These are phyloP conservation scores for Globisporangium nagaii DNA, from an alignment of 352 stramenopile species.

Conservation along the genomic window DNA sequence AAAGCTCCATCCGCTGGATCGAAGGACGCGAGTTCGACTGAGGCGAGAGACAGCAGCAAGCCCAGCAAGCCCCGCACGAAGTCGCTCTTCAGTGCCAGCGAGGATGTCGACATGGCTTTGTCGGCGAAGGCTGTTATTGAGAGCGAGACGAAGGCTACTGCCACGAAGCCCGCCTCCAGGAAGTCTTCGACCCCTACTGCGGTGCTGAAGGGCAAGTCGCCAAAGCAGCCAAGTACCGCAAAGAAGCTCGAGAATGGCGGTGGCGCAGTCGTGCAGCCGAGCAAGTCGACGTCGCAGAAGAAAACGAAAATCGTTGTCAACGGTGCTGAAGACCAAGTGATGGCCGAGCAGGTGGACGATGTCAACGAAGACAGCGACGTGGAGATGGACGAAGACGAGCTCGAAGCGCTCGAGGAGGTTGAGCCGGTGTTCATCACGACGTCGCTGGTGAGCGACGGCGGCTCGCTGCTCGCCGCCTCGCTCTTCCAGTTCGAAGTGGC, in stretches of 20 bases:
- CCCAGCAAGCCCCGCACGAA: slow-evolving; percentile 12
- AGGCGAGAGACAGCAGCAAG: not conserved
- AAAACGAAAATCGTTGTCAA: not conserved
- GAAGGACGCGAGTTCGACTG: not conserved
- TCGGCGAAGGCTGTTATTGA: not conserved
- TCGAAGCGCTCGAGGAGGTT: slow-evolving; percentile 32
- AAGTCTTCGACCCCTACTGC: not conserved
- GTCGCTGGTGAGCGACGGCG: slow-evolving; percentile 31
- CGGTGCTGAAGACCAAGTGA: not conserved
- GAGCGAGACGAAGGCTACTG: not conserved
- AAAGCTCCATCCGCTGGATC: not conserved
- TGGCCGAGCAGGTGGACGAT: not conserved
- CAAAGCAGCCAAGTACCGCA: not conserved
- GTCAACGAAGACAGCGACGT: slow-evolving; percentile 6
- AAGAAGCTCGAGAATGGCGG: not conserved
- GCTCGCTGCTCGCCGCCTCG: slow-evolving; percentile 30
- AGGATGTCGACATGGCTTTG: not conserved
- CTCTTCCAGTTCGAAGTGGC: slow-evolving; percentile 34
- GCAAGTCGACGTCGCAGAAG: not conserved
- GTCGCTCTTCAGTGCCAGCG: slow-evolving; percentile 8
- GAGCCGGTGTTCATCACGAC: slow-evolving; percentile 35
- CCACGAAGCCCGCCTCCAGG: not conserved
- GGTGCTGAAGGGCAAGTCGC: not conserved
- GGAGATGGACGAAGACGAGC: slow-evolving; percentile 17
- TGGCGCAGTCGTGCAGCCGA: not conserved